Evolutionary conservation across 1,284 basidiomycete species (phyloP).

Genomic region (Neonothopanus nambi): DNA sequence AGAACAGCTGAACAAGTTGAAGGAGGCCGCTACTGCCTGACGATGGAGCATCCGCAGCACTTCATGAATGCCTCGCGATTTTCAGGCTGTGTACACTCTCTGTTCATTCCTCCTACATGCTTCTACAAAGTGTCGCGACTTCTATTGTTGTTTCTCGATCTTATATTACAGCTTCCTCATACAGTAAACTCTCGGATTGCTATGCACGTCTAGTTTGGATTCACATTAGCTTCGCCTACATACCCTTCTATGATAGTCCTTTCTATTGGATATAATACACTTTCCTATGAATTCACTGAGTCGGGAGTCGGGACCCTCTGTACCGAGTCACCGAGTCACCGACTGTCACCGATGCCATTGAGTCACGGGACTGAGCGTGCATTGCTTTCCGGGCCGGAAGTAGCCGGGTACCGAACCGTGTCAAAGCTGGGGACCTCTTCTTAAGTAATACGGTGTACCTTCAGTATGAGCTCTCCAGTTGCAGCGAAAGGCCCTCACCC

Average conservation of each 20-base stretch:
- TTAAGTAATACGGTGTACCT: too few relatives aligned
- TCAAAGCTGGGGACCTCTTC: too few relatives aligned
- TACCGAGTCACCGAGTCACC: too few relatives aligned
- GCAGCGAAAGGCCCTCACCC: conserved; percentile 44
- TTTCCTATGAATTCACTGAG: too few relatives aligned
- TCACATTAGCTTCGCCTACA: conserved; percentile 1
- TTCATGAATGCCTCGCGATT: background rate
- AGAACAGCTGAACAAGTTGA: conserved; percentile 37
- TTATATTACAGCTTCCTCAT: conserved; percentile 9
- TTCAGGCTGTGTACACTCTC: background rate
- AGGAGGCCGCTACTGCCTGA: conserved; percentile 22
- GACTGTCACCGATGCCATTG: background rate
- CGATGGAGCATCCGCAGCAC: conserved; percentile 1
- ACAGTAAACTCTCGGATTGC: conserved; percentile 7
- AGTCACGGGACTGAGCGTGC: background rate
- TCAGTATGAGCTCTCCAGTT: background rate
- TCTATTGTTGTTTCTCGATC: background rate
- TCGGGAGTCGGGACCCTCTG: too few relatives aligned
- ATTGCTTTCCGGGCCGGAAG: background rate
- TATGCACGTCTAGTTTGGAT: conserved; percentile 14
- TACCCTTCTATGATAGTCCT: background rate
- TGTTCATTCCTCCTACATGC: background rate
- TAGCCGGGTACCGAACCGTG: too few relatives aligned
- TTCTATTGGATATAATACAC: too few relatives aligned
- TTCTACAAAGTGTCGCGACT: background rate